Evolutionary conservation across 371 early-diverging fungal species (phyloP), one percentile per base, ranked within the genome.

Genomic region (Actinomortierella ambigua): DNA sequence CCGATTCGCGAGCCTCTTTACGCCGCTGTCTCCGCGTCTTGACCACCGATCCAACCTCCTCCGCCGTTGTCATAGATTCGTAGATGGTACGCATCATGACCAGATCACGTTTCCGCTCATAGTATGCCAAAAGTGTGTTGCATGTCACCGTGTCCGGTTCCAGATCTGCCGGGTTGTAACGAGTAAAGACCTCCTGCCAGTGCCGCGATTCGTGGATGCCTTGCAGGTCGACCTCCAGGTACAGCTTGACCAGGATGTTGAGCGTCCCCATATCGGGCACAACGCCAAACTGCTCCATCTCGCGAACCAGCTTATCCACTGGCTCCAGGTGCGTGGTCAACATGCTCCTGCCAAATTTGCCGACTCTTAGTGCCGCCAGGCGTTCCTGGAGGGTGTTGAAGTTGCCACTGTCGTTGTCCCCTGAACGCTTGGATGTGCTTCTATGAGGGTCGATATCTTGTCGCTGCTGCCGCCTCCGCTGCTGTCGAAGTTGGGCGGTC

Each of bases 111-210:
- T 63, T 61, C n/a, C 73, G 78, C 40, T 75, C 71, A 59, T 82
- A 82, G 14, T 78, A 81, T 7, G 75, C 59, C 41, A 86, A 54
- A 0, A 86, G 55, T 0, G 81, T 78, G 59, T 81, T 82, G 68
- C 84, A 79, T 0, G 84, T 83, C 43, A 68, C 70, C n/a, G 77
- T 28, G 53, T 86, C 85, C 5, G 81, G 80, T 17, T 71, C 50
- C 8, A 86, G 61, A 8, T 67, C 65, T 18, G 68, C 61, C 3
- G 75, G 75, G 26, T 73, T 73, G 46, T 67, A 67, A 22, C 49
- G 55, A 26, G 9, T 55, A 55, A 73, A 73, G 0, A 60, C 75
- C 3, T 50, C 18, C 22, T 24, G 63, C 75, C 75, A 73, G 1
- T 26, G 6, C 1, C 68, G 75, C 2, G 75, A 57, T 17, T 49